Evolutionary conservation across 148 eudicot genomes (phyloP).

Genomic region (Nepenthes gracilis): DNA sequence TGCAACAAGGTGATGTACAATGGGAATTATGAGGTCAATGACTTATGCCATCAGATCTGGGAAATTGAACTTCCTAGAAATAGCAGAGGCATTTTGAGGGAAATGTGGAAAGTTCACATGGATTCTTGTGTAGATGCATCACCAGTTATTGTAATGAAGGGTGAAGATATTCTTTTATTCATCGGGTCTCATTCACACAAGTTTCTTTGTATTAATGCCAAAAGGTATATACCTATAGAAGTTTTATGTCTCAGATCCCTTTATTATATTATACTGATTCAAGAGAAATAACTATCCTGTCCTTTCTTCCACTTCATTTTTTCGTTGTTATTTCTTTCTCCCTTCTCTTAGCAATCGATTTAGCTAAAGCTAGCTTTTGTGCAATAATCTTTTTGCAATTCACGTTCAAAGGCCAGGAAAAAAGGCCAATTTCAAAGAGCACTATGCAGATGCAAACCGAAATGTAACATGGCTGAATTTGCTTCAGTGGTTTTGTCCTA

Average conservation of each 20-base stretch:
- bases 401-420: too few relatives aligned
- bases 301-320: not conserved
- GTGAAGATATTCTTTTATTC: conserved; percentile 30
- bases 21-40: conserved; percentile 14
- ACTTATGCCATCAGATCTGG: conserved; percentile 15
- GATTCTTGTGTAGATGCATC: conserved; percentile 94
- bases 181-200: conserved; percentile 82
- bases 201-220: conserved; percentile 65
- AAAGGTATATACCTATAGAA: conserved; percentile 21
- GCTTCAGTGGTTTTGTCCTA: conserved; percentile 39
- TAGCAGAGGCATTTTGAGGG: conserved; percentile 26
- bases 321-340: too few relatives aligned
- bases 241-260: not conserved
- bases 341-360: too few relatives aligned
- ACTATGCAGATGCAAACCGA: too few relatives aligned
- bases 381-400: too few relatives aligned
- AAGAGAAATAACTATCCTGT: not conserved
- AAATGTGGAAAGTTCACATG: conserved; percentile 71
- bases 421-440: too few relatives aligned
- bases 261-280: too few relatives aligned
- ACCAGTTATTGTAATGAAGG: conserved; percentile 55
- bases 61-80: conserved; percentile 33
- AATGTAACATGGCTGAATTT: not conserved
- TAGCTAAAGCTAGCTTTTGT: too few relatives aligned
- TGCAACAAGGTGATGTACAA: conserved; percentile 43